Evolutionary conservation across 495 filamentous ascomycete species (phyloP).

Genomic region (Poronia punctata): DNA sequence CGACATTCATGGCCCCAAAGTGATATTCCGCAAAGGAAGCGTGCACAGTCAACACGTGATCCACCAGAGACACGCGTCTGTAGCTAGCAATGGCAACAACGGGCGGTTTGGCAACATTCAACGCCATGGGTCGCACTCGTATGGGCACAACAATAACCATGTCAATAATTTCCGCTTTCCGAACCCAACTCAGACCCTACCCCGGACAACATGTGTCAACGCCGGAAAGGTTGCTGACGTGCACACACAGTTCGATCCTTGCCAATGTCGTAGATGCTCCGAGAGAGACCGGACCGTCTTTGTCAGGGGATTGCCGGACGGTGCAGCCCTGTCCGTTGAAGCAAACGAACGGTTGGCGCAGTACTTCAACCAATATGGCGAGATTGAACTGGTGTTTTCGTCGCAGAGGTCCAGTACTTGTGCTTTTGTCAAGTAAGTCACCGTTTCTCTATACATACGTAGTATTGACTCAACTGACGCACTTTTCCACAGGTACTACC

Average conservation of each 20-base stretch:
- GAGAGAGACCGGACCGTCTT: conserved; percentile 6
- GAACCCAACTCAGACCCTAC: too few species aligned
- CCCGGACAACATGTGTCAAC: conserved; percentile 15
- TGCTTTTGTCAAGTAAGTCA: conserved; percentile 3
- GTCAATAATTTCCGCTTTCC: too few species aligned
- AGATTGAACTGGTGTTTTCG: not conserved
- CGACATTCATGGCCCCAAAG: conserved; percentile 15
- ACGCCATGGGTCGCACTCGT: too few species aligned
- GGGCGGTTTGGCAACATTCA: not conserved
- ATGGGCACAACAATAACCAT: not conserved
- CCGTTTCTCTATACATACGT: not conserved
- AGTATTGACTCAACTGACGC: too few species aligned
- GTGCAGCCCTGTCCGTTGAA: not conserved
- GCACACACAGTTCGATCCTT: conserved; percentile 8
- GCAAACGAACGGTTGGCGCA: not conserved
- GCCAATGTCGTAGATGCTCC: conserved; percentile 3
- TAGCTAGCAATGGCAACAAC: not conserved
- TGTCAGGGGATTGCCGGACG: not conserved
- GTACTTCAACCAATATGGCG: conserved; percentile 7
- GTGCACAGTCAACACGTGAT: not conserved
- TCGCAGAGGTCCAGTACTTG: not conserved
- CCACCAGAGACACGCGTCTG: not conserved
- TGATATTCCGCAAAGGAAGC: conserved; percentile 6
- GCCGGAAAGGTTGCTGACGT: not conserved
- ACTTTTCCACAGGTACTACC: too few species aligned